Evolutionary conservation across 768 basidiomycete species (phyloP).

Genomic region (Suillus spraguei): DNA sequence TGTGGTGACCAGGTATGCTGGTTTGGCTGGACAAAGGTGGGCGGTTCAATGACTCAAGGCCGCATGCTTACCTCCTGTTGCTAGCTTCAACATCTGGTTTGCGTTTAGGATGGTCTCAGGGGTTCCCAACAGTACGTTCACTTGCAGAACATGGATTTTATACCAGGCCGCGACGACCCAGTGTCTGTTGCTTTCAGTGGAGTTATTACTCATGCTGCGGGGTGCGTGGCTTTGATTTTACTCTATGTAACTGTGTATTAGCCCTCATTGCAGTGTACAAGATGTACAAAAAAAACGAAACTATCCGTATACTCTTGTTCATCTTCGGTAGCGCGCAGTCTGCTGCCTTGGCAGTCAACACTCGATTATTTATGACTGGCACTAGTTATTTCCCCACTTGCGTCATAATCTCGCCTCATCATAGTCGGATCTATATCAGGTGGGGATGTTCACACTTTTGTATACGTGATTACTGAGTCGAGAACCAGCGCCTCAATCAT

Average conservation of each 20-base stretch:
- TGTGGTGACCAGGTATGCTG: conserved; percentile 19
- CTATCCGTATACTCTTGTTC: conserved; percentile 17
- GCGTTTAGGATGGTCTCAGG: conserved; percentile 22
- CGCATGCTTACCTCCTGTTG: background rate
- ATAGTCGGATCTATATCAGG: conserved; percentile 23
- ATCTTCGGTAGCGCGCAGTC: conserved; percentile 14
- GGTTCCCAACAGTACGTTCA: conserved; percentile 3
- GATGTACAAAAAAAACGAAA: conserved; percentile 16
- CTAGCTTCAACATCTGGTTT: conserved; percentile 27
- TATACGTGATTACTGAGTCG: background rate
- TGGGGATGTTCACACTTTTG: background rate
- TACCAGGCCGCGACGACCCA: conserved; percentile 23
- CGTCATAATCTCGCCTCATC: conserved; percentile 16
- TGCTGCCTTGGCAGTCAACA: conserved; percentile 22
- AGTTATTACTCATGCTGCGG: conserved; percentile 20
- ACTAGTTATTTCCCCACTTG: conserved; percentile 20
- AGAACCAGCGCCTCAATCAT: conserved; percentile 22
- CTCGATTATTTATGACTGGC: conserved; percentile 14
- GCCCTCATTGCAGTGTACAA: conserved; percentile 17
- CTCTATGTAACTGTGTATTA: background rate
- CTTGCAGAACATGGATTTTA: conserved; percentile 21
- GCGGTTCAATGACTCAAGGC: background rate
- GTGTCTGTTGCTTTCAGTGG: conserved; percentile 16
- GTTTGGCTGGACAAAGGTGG: conserved; percentile 23
- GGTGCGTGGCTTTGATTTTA: conserved; percentile 16